Conservation (phyloP, 352 stramenopile genomes). For the Hyphochytrium catenoides region DNA sequence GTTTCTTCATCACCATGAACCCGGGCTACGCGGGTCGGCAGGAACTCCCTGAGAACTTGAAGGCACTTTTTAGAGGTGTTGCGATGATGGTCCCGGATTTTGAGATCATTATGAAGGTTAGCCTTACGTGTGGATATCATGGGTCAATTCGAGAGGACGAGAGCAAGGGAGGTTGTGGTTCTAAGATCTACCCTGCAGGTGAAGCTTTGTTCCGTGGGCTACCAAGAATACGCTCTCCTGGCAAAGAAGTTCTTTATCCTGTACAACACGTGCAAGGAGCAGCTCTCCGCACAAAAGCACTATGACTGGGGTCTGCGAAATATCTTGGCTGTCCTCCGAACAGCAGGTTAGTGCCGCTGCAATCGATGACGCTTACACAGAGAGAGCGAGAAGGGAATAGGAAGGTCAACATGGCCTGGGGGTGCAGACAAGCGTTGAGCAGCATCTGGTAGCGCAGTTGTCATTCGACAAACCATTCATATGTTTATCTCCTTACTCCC, state of each 20-base stretch:
- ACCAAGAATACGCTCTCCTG: slow-evolving; percentile 72
- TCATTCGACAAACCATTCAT: too few species aligned
- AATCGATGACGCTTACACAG: too few species aligned
- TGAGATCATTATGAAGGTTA: slow-evolving; percentile 89
- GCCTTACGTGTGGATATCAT: too few species aligned
- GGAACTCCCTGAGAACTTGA: slow-evolving; percentile 95
- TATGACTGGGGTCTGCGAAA: slow-evolving; percentile 75
- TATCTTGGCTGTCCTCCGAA: slow-evolving; percentile 64
- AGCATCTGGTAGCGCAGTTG: too few species aligned
- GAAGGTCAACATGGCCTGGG: too few species aligned
- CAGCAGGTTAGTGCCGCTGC: too few species aligned
- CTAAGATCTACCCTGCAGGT: too few species aligned
- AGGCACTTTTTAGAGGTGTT: slow-evolving; percentile 70
- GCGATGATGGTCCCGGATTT: slow-evolving; percentile 78
- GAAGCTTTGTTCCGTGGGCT: slow-evolving; percentile 73
- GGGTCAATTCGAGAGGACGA: too few species aligned
- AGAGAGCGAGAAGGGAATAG: too few species aligned
- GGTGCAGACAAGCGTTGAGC: too few species aligned
- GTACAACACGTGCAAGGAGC: slow-evolving; percentile 71
- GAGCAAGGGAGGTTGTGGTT: too few species aligned
- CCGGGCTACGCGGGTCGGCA: slow-evolving; percentile 91
- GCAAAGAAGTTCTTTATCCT: slow-evolving; percentile 76
- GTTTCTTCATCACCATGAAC: slow-evolving; percentile 99
- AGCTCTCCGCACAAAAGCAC: slow-evolving; percentile 71
- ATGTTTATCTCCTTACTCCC: too few species aligned